Percentiles rank a stretch among this genome's conserved stretches.
Conservation (phyloP, 1,139 yeast genomes). For the Kurtzmaniella quercitrusa region DNA sequence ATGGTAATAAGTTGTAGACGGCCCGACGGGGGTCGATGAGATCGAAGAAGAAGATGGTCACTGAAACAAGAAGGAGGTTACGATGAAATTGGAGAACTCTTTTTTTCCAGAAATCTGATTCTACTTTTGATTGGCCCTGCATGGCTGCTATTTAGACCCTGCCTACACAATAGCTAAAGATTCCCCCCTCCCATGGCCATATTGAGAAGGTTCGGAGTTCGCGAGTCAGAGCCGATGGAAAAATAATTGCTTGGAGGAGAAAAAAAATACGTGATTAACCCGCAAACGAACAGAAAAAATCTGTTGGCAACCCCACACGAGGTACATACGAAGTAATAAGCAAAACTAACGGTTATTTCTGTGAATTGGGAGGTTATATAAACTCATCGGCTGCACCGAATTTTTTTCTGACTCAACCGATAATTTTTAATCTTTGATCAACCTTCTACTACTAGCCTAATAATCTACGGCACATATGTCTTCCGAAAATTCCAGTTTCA, state of each 20-base stretch:
- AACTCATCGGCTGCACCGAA: neutral
- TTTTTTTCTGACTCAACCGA: neutral
- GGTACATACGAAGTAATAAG: neutral
- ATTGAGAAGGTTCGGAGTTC: neutral
- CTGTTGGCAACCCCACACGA: constrained; percentile 1
- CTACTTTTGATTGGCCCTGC: too few species aligned
- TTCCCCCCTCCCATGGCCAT: neutral
- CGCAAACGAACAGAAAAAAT: neutral
- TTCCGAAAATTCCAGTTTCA: neutral
- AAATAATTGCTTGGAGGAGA: neutral
- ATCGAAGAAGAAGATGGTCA: too few species aligned
- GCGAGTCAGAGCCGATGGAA: neutral
- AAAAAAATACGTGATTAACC: neutral
- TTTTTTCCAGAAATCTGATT: too few species aligned
- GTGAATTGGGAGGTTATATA: neutral
- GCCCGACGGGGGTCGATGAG: too few species aligned
- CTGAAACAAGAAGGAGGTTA: too few species aligned
- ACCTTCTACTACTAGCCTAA: neutral
- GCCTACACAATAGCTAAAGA: neutral
- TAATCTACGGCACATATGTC: neutral
- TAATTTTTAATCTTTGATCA: neutral
- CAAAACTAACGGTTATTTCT: neutral
- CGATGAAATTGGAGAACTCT: too few species aligned
- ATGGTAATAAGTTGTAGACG: too few species aligned
- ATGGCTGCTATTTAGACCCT: neutral